A percentile compares a stretch with the other conserved stretches of the same genome.
Conservation (phyloP, 2,329 filamentous ascomycete species). For the Aspergillus ibericus region DNA sequence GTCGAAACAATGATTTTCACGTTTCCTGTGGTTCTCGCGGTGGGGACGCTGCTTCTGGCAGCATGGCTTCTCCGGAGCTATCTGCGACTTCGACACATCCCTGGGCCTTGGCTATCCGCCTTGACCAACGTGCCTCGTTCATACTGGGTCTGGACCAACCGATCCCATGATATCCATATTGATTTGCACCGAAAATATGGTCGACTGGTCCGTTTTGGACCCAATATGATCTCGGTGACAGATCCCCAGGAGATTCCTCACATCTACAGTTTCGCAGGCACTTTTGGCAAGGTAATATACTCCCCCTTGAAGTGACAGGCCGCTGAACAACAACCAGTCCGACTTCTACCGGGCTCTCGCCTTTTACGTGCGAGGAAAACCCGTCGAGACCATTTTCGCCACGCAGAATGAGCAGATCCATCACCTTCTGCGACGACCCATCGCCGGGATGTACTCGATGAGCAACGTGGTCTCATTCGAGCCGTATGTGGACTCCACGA, state of each 20-base stretch:
- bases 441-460: conserved; percentile 19
- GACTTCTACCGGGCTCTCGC: background rate
- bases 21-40: too few species aligned
- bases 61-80: background rate
- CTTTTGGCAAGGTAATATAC: background rate
- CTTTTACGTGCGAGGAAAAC: too few species aligned
- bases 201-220: conserved; percentile 27
- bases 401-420: conserved; percentile 33
- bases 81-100: conserved; percentile 14
- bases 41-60: too few species aligned
- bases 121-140: conserved; percentile 4
- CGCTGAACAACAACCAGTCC: background rate
- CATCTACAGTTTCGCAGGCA: conserved; percentile 1
- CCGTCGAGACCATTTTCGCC: conserved; percentile 26
- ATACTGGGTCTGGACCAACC: background rate
- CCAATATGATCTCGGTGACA: conserved; percentile 27
- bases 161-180: conserved; percentile 1
- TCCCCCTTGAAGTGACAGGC: background rate
- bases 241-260: conserved; percentile 1
- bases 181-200: conserved; percentile 18
- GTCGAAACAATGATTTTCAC: too few species aligned
- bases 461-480: conserved; percentile 12
- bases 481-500: conserved; percentile 12
- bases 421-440: conserved; percentile 17
- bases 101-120: conserved; percentile 3